phyloP scores from a whole-genome alignment of 768 basidiomycete species.

The Gymnopilus dilepis region DNA sequence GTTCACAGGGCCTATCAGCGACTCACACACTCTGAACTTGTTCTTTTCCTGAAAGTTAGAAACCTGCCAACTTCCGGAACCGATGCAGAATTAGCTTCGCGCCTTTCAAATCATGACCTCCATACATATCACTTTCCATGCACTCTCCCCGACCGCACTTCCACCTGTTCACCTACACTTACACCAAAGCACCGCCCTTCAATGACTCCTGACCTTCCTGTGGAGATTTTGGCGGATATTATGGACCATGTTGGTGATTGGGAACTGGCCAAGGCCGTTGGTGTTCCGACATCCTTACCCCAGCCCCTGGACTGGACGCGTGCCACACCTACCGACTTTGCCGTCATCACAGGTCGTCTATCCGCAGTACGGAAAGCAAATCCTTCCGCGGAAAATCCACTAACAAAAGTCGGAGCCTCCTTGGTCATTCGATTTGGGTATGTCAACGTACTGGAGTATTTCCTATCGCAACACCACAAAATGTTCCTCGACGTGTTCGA shows the following conservation, averaged over 20 bases:
- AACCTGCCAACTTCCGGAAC: constrained; percentile 70
- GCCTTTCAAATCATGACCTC: constrained; percentile 77
- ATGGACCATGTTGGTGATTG: constrained; percentile 83
- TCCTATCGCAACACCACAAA: constrained; percentile 66
- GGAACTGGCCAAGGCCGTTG: constrained; percentile 81
- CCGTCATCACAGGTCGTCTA: constrained; percentile 70
- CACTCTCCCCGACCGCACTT: constrained; percentile 32
- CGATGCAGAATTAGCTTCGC: constrained; percentile 66
- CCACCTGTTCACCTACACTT: constrained; percentile 36
- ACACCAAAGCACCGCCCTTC: constrained; percentile 34
- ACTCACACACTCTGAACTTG: constrained; percentile 68
- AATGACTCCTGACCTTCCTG: constrained; percentile 65
- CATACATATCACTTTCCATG: constrained; percentile 70
- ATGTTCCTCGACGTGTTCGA: constrained; percentile 71
- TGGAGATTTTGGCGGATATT: constrained; percentile 79
- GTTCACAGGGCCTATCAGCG: constrained; percentile 74
- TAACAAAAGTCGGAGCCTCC: constrained; percentile 73
- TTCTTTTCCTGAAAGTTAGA: constrained; percentile 77
- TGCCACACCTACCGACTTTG: constrained; percentile 71
- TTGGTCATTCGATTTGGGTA: constrained; percentile 76
- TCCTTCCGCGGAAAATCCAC: constrained; percentile 55
- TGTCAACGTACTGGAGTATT: constrained; percentile 74
- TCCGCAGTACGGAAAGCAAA: constrained; percentile 64
- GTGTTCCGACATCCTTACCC: constrained; percentile 70
- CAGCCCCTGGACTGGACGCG: constrained; percentile 74